Base-by-base conservation (phyloP, 2,329 filamentous ascomycete genomes). In the Elsinoe perseae region DNA sequence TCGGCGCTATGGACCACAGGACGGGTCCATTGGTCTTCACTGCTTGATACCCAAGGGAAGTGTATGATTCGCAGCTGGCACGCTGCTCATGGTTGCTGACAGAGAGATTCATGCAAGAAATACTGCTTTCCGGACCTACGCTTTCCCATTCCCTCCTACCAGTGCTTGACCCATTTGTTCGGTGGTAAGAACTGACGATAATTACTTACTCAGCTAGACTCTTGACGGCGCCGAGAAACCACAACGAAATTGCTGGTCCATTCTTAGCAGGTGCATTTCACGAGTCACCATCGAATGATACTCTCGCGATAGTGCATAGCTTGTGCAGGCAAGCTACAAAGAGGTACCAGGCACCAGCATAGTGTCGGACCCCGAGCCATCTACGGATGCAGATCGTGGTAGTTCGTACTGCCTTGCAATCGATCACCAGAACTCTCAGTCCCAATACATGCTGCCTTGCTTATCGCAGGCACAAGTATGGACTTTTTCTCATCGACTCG, bases 401-500 rank as follows among this genome's bases (percentile, higher is more conserved):
- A 12, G 48, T 25, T 38, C 16, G 23, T n/a, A n/a, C 44, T 50
- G 44, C 48, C 32, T 52, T 32, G 21, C 40, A 8, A 21, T 6
- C 48, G 48, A 38, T 52, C 30, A 36, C 9, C 16, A 27, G 28
- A 36, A 7, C 48, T 7, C 20, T 20, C 30, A 32, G 25, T 52
- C 48, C 30, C 21, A 8, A 10, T 10, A 21, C 20, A 14, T 23
- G 48, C 25, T 52, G 48, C 48, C 25, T 52, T 52, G 48, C 48
- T 38, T n/a, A 50, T 25, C 21, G 48, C 48, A 38, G 18, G 48
- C 30, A 52, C 20, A 7, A 20, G 48, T 12, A 32, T 30, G 42
- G 54, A 44, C 54, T 14, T 48, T 57, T 57, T 57, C 56, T 57
- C 56, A 57, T 44, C 56, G 48, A 57, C 18, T 30, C 27, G 36